Percentiles rank a stretch among this genome's conserved stretches.
These are phyloP conservation scores for Sphaerulina vaccinii DNA, from an alignment of 2,329 filamentous ascomycete species.

Conservation along the genomic window DNA sequence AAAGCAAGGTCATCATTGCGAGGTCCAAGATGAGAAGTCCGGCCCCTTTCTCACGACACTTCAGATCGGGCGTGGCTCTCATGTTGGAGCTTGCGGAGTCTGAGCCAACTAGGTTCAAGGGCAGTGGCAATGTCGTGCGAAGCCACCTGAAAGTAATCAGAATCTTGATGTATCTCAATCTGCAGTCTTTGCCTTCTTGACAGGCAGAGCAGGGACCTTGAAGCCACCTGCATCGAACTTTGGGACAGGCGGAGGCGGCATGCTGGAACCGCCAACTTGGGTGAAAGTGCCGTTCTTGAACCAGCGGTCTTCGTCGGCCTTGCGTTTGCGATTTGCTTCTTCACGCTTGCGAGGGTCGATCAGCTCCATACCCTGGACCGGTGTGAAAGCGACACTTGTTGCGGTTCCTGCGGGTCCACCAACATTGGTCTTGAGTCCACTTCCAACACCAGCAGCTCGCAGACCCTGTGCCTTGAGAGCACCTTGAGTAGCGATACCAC, in stretches of 20 bases:
- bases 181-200: slow-evolving; percentile 59
- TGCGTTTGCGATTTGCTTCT: slow-evolving; percentile 83
- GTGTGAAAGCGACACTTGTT: slow-evolving; percentile 87
- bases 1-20: too few relatives aligned
- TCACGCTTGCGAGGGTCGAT: slow-evolving; percentile 90
- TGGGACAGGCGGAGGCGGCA: slow-evolving; percentile 32
- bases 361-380: slow-evolving; percentile 89
- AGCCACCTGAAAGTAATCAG: too few relatives aligned
- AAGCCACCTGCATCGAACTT: slow-evolving; percentile 65
- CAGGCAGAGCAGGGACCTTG: slow-evolving; percentile 76
- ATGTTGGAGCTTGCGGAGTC: too few relatives aligned
- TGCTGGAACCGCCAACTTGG: slow-evolving; percentile 60
- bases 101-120: too few relatives aligned
- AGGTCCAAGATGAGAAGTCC: too few relatives aligned
- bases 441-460: slow-evolving; percentile 75
- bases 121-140: too few relatives aligned
- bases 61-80: too few relatives aligned
- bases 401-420: slow-evolving; percentile 54
- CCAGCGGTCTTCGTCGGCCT: slow-evolving; percentile 92
- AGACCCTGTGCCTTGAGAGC: slow-evolving; percentile 77
- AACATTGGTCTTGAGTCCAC: slow-evolving; percentile 32
- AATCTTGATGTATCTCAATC: slow-evolving; percentile 24
- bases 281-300: slow-evolving; percentile 98
- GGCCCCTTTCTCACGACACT: too few relatives aligned
- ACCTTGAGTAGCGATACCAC: slow-evolving; percentile 60